Evolutionary conservation across 805 yeast species (phyloP), one percentile per base, ranked within the genome.

Genomic region (Brettanomyces sp.): DNA sequence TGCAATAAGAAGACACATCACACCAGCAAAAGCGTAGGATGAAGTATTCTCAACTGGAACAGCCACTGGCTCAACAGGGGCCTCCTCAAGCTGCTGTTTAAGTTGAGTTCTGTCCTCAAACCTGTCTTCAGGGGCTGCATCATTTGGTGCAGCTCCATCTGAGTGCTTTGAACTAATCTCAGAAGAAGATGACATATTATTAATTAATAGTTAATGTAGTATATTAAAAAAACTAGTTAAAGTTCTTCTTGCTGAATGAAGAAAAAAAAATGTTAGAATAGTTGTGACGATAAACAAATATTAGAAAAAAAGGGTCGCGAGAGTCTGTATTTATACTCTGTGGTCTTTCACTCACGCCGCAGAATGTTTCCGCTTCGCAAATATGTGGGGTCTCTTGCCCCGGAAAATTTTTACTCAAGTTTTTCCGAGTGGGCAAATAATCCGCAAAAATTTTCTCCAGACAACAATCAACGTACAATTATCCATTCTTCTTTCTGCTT

Each of bases 1-100:
- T 28, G 88, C 83, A 50, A 82, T 76, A 46, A 77, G 55, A 11
- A 73, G 55, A 60, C 87, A 79, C 23, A 64, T 66, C 42, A 56
- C 6, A 5, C 60, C 59, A 12, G 56, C 64, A 34, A 56, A 22
- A 9, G 13, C 13, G 41, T 18, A 51, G 7, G 37, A 35, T 7
- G 9, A 7, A 14, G 50, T 21, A 40, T 52, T 54, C 11, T 50
- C 53, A 32, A 46, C 42, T n/a, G 48, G 54, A 28, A 60, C 53
- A 35, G 53, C 53, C 30, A 49, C 57, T 43, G 57, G 54, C 5
- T 47, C 50, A 32, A 53, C 52, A 38, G 52, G 54, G 36, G 49
- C 42, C n/a, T 45, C 50, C 24, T 49, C 54, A 9, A 42, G 47
- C 21, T 41, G 45, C 23, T 45, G 47, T 25, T 25, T 49, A 38